Conservation (phyloP, 345 rosid genomes). For the Acer yangbiense region DNA sequence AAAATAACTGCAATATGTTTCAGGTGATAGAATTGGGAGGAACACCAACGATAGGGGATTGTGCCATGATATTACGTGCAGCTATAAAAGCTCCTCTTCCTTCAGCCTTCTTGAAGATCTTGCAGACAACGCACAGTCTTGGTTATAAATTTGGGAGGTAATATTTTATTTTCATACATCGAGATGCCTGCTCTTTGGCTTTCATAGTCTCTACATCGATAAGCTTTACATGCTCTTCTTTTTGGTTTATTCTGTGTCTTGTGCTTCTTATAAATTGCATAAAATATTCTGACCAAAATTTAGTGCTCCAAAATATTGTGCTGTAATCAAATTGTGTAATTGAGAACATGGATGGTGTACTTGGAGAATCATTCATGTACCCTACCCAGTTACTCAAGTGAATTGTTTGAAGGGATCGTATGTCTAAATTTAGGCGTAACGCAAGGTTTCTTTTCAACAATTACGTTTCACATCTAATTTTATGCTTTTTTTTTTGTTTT, state of each 20-base stretch:
- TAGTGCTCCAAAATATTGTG: not conserved
- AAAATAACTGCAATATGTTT: constrained; percentile 17
- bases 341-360: not conserved
- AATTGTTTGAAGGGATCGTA: not conserved
- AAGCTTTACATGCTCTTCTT: not conserved
- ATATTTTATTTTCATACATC: constrained; percentile 12
- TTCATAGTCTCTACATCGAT: not conserved
- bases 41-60: constrained; percentile 82
- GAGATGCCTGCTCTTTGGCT: not conserved
- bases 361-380: too few relatives aligned
- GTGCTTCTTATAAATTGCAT: not conserved
- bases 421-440: not conserved
- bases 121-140: constrained; percentile 73
- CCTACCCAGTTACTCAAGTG: not conserved
- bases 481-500: not conserved
- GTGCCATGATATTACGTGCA: constrained; percentile 83
- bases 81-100: constrained; percentile 89
- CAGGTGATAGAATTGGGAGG: constrained; percentile 93
- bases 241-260: not conserved
- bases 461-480: constrained; percentile 7
- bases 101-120: constrained; percentile 82
- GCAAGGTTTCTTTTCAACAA: not conserved
- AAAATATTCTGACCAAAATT: not conserved
- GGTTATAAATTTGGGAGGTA: constrained; percentile 88
- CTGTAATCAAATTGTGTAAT: not conserved